phyloP scores from a whole-genome alignment of 177 flowering plant genomes.

The Telopea speciosissima region DNA sequence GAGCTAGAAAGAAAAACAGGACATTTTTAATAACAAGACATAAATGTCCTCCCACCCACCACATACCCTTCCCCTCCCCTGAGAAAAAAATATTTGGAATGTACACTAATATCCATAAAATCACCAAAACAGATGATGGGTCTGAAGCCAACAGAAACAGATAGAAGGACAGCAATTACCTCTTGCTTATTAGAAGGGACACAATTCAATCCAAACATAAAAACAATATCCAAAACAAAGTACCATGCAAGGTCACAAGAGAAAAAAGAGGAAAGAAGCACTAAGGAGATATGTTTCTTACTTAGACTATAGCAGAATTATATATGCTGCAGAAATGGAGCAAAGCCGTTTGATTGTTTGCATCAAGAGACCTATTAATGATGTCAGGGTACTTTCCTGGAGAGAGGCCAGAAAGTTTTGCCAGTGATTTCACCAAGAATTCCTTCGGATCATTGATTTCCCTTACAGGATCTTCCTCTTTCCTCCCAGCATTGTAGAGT shows the following conservation, averaged over 20 bases:
- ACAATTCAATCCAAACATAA: too few species aligned
- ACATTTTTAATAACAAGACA: too few species aligned
- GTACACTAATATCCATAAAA: too few species aligned
- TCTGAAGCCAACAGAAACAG: too few species aligned
- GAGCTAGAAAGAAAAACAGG: too few species aligned
- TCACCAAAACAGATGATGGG: too few species aligned
- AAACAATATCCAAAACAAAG: too few species aligned
- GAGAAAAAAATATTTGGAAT: too few species aligned
- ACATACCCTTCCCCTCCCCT: too few species aligned
- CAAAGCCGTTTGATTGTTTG: conserved; percentile 64
- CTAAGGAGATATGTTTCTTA: conserved; percentile 16
- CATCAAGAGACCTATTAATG: conserved; percentile 52
- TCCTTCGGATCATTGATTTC: conserved; percentile 76
- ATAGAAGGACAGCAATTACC: too few species aligned
- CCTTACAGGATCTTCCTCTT: conserved; percentile 81
- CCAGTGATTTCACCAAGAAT: conserved; percentile 60
- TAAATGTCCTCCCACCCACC: too few species aligned
- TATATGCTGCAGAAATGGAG: conserved; percentile 62
- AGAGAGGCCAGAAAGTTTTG: conserved; percentile 46
- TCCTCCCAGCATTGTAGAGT: conserved; percentile 85
- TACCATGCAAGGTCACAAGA: background rate
- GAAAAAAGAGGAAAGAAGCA: background rate
- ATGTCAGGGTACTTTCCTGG: conserved; percentile 70
- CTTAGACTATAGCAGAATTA: conserved; percentile 47
- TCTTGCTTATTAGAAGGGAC: too few species aligned